These are phyloP conservation scores for Ceratopteris richardii DNA, from an alignment of 75 land plant genomes.

Conservation along the genomic window DNA sequence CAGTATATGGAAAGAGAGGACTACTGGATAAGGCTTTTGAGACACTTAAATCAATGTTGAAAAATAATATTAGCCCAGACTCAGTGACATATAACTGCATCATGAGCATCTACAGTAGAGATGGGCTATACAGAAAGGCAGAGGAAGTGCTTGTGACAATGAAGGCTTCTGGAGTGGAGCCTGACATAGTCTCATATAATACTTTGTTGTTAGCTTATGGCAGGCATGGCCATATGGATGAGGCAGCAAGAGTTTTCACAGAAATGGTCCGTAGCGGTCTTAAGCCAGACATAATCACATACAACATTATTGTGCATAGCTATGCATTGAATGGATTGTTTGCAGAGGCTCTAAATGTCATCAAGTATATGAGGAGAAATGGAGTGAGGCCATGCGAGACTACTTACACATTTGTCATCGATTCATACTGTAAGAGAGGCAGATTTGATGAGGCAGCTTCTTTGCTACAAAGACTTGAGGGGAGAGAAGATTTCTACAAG, in stretches of 20 bases:
- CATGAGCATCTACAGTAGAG: conserved; percentile 81
- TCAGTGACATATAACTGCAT: conserved; percentile 76
- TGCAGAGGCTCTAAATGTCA: conserved; percentile 65
- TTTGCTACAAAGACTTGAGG: conserved; percentile 10
- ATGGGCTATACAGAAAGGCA: conserved; percentile 46
- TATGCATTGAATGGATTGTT: conserved; percentile 69
- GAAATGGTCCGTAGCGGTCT: conserved; percentile 61
- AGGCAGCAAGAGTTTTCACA: conserved; percentile 66
- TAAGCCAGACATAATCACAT: conserved; percentile 70
- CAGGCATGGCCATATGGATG: conserved; percentile 71
- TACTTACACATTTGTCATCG: conserved; percentile 68
- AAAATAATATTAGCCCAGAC: conserved; percentile 61
- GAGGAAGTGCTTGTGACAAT: conserved; percentile 64
- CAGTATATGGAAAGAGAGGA: conserved; percentile 78
- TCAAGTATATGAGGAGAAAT: conserved; percentile 69
- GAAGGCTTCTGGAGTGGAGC: conserved; percentile 49
- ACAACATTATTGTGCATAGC: conserved; percentile 65
- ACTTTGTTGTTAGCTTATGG: conserved; percentile 77
- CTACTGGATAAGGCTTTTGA: conserved; percentile 64
- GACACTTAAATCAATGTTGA: conserved; percentile 36
- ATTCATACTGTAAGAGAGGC: conserved; percentile 59
- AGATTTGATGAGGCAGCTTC: conserved; percentile 40
- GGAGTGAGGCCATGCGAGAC: conserved; percentile 59
- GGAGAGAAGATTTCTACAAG: not conserved
- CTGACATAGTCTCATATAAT: conserved; percentile 73